Base-by-base conservation (phyloP, 306 rosid species). In the Acacia acuminata region DNA sequence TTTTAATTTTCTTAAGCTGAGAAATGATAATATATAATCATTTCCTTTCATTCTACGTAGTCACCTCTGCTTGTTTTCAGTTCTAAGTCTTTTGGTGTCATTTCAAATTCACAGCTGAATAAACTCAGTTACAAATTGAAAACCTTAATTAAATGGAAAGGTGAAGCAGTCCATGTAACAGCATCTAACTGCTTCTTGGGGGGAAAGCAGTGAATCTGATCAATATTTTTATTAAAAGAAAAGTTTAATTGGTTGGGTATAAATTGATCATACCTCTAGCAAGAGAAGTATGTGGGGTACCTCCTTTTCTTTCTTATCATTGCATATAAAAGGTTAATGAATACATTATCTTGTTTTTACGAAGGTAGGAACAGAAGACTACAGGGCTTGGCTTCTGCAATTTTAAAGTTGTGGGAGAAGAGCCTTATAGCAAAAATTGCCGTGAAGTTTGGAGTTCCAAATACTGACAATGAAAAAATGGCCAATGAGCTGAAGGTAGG, bases 351-450 rank as follows among this genome's bases (percentile, higher is more conserved):
- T 84, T 38, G 75, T 51, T 73, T 45, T 84, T 70, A 36, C 83
- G 87, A 83, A 94, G 98, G 98, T 79, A 92, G 91, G 86, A 94
- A 94, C 83, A 83, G 83, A 91, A 79, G 90, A 76, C 97, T 92
- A 84, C 93, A 94, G 82, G 98, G 98, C 84, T 89, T 92, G 74
- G 96, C 98, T 65, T 85, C 85, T 40, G 91, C 98, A 53, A 91
- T 94, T 79, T 78, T 94, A 78, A 91, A 92, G 85, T 69, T 94
- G 86, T 94, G 98, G 98, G 90, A 94, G 80, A 94, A 92, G 92
- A 85, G 97, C 86, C 89, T 80, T 34, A 75, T 91, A 67, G 97
- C 82, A 22, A 94, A 94, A 88, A 90, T 94, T 86, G 91, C 97
- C 76, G 73, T 94, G 84, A 94, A 94, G 91, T 84, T 73, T 69